Evolutionary conservation across 257 asterid genomes (phyloP), one percentile per base, ranked within the genome.

Genomic region (Solanum medicagineum): DNA sequence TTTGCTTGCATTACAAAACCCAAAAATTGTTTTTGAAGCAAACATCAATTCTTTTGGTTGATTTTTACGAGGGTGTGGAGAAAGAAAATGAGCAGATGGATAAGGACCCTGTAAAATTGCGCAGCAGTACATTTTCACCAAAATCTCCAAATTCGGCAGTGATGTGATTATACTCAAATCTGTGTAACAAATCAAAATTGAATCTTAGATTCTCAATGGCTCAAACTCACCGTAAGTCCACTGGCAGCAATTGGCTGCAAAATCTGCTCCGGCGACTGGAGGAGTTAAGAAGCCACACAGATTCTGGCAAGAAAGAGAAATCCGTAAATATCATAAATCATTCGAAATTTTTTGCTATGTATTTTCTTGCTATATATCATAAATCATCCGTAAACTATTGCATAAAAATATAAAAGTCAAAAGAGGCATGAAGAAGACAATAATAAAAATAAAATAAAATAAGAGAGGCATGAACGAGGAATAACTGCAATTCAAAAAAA

Each of bases 1-100:
- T 87, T 88, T 87, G 49, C 71, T 20, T 81, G 91, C 88, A 92
- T 82, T 53, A 83, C 65, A 83, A 83, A 87, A 83, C 90, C 91
- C 92, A 29, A 86, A 44, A 40, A 65, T 84, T 80, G 88, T 83
- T 80, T 85, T 89, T 20, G 84, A 81, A 17, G 86, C 62, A 81
- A 75, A 85, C n/a, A 83, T 42, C 83, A 62, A 74, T 65, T 81
- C 87, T 84, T 88, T 81, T 73, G 81, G 44, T 55, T 56, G 42
- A 80, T 85, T 92, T 81, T 66, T 66, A 15, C 2, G 47, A 57
- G 10, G 14, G 14, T 1, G 51, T 7, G 62, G 57, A 81, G 65
- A 32, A 45, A 32, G 16, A 65, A 85, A 57, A 55, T 75, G 47
- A 63, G 79, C 14, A 29, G 73, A 10, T 62, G 87, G 54, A 81